Base-by-base conservation (phyloP, 768 basidiomycete species). In the Lactarius quietus region DNA sequence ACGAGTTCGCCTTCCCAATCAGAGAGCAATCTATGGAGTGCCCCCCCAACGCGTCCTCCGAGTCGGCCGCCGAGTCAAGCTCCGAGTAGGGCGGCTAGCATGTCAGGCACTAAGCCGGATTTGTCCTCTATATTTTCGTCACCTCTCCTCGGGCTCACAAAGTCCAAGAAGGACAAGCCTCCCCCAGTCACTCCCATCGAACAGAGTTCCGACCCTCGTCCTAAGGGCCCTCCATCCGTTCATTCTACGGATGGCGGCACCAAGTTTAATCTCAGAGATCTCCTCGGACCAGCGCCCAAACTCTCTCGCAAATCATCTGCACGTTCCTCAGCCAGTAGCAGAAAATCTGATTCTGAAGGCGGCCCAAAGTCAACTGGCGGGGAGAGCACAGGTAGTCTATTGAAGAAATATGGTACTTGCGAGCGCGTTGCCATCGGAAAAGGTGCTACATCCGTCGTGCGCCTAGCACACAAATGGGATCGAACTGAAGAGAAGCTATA, bases 391-490 rank as follows among this genome's bases (percentile, higher is more conserved):
- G 79, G 80, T 17, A 84, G 82, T 66, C 72, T 90, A 69, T 77
- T 90, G 43, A 87, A 94, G 77, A 98, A 98, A 82, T 99, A 98
- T 73, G 97, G 96, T 36, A 87, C 97, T 15, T 98, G 95, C 76
- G 93, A 95, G 80, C 93, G 93, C 79, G 86, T 94, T 26, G 95
- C 96, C 15, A 97, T 99, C 68, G 96, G 96, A 43, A 97, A 95
- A 76, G 96, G 96, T 23, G 97, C 96, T n/a, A 99, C 97, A 29
- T 93, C 92, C 56, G 94, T 98, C 61, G 96, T 99, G 52, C 82
- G 93, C 54, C 83, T 99, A 20, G 96, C 95, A 51, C 97, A 99
- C 78, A 99, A 98, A 79, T 98, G 96, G 96, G 97, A 99, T 75
- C 82, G 95, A 65, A 86, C 81, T 26, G 95, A 96, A 76, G 96